Base-by-base conservation (phyloP, 1,284 basidiomycete genomes). In the Taiwanofungus camphoratus region DNA sequence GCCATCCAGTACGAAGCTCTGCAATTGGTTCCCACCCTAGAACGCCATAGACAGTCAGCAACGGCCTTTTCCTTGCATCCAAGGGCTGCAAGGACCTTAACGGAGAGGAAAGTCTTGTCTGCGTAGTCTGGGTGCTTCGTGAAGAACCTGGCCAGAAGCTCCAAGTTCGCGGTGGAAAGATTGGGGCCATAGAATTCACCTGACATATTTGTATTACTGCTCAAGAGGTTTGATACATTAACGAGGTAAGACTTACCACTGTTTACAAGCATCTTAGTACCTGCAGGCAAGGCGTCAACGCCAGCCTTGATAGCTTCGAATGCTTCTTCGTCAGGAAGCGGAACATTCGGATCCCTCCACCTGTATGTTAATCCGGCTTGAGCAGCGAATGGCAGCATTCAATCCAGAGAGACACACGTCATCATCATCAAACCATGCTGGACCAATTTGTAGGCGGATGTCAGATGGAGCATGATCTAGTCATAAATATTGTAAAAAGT, bases 301-400 rank as follows among this genome's bases (percentile, higher is more conserved):
- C 75, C 74, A 2, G 79, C 75, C 56, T 77, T 81, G 67, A 87
- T 79, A 4, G 77, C 66, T 29, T 70, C 73, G 47, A 86, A 83
- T 8, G 72, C 72, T 15, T 73, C 64, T 41, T 77, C 73, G 35
- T 85, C 77, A 0, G 75, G 58, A 2, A 68, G 61, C 9, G 66
- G 68, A 19, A 51, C 5, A 36, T 39, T 45, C 6, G 50, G 51
- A 22, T 48, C 47, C 29, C 50, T 58, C 68, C 63, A 68, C 7
- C 67, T 69, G 38, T 3, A 32, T 5, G 31, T 31, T 15, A 22
- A 38, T 20, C 21, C 5, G 20, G 24, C 8, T 29, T 3, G 19
- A 3, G 11, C 32, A 15, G 23, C 4, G 11, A 24, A 13, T 2
- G 8, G 16, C 13, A 26, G 22, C 21, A 27, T 12, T n/a, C 15